Evolutionary conservation across 73 alveolate genomes (phyloP), one percentile per base, ranked within the genome.

Genomic region (Paramecium sexaurelia): DNA sequence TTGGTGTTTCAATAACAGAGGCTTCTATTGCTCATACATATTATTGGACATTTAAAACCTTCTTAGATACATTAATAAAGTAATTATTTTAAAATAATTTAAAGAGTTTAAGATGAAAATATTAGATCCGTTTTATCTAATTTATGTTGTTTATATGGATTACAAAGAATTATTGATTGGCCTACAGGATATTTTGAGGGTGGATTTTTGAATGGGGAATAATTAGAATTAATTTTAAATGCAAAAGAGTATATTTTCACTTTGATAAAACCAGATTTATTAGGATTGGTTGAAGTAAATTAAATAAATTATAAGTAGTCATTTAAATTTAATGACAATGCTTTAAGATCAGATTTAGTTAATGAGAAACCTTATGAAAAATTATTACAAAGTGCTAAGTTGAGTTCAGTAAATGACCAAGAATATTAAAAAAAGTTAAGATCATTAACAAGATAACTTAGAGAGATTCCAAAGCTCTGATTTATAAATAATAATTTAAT

Each of bases 11-110:
- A 24, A 55, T 88, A 27, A 68, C 91, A 22, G 94, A 88, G 43
- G 94, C 94, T 39, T 61, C 94, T 15, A 45, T 82, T 22, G 66
- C 94, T 41, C 94, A 88, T 47, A 88, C 84, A 13, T 84, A 88
- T 43, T 88, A 88, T 43, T 88, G 68, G 40, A 88, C 87, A 17
- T 68, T 88, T 61, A 88, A 88, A 39, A 68, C 73, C 41, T 88
- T 88, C 47, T 41, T 88, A 43, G 94, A 88, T 73, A 39, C 57
- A 33, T 36, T 73, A 33, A 73, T 73, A 9, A 73, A 73, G 57
- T 73, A 73, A 73, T 8, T n/a, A 7, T 8, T 15, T 13, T 2
- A 41, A n/a, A 88, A 17, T 51, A 27, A 68, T 41, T 41, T 39
- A 19, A 41, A 19, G 39, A n/a, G 29, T 68, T 0, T 37, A 88